phyloP scores from a whole-genome alignment of 2,329 filamentous ascomycete genomes.

The Fusarium sp. region DNA sequence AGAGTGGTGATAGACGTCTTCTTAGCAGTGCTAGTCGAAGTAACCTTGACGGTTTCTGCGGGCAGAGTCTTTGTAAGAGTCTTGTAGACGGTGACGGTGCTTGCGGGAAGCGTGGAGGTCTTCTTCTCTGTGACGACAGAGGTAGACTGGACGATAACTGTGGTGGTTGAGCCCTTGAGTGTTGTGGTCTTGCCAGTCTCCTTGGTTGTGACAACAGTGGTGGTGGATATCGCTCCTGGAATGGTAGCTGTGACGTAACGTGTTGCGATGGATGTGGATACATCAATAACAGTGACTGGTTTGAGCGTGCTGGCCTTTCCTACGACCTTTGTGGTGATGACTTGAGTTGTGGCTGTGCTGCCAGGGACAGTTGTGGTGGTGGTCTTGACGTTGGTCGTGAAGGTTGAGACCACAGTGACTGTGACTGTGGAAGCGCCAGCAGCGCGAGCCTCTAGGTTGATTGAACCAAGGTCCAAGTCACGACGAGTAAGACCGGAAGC shows the following conservation, averaged over 20 bases:
- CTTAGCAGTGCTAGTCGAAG: conserved; percentile 28
- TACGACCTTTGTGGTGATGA: conserved; percentile 24
- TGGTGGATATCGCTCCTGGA: conserved; percentile 32
- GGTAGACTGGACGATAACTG: conserved; percentile 26
- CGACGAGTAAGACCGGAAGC: conserved; percentile 20
- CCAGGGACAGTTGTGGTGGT: conserved; percentile 26
- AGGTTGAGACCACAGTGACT: conserved; percentile 26
- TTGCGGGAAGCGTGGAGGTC: conserved; percentile 38
- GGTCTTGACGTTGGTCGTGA: conserved; percentile 34
- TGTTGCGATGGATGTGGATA: conserved; percentile 27
- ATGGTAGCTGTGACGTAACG: conserved; percentile 24
- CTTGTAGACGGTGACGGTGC: conserved; percentile 35
- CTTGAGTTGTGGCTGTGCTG: conserved; percentile 28
- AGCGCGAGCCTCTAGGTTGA: conserved; percentile 24
- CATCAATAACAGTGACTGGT: conserved; percentile 21
- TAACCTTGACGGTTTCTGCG: conserved; percentile 28
- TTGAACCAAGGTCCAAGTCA: conserved; percentile 21
- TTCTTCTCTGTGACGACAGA: conserved; percentile 31
- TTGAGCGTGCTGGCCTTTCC: conserved; percentile 34
- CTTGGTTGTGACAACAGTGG: conserved; percentile 29
- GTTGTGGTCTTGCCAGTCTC: conserved; percentile 42
- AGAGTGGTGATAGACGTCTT: conserved; percentile 23
- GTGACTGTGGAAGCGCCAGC: conserved; percentile 24
- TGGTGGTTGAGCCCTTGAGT: conserved; percentile 37
- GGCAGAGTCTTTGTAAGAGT: conserved; percentile 22